Evolutionary conservation across 305 asterid species (phyloP).

Genomic region (Galium porrigens): DNA sequence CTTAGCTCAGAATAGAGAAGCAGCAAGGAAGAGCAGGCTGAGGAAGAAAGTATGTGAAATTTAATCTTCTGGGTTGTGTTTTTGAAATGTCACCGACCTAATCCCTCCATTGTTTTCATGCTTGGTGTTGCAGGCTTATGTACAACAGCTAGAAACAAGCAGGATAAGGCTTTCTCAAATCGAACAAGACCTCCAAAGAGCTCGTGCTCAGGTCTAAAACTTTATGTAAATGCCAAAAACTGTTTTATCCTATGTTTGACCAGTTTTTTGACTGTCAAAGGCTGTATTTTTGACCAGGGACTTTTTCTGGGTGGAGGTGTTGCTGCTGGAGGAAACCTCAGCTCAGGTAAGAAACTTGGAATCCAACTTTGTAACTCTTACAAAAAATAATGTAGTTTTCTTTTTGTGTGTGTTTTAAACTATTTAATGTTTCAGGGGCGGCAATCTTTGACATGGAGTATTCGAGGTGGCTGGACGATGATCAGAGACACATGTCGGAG

Average conservation of each 20-base stretch:
- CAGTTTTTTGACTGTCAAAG: not conserved
- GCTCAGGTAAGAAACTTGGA: conserved; percentile 47
- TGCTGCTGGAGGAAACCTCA: conserved; percentile 45
- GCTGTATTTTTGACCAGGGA: conserved; percentile 34
- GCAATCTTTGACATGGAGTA: conserved; percentile 87
- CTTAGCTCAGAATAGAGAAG: conserved; percentile 96
- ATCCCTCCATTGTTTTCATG: not conserved
- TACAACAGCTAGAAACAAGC: conserved; percentile 87
- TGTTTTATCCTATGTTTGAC: conserved; percentile 1
- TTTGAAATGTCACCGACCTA: conserved; percentile 9
- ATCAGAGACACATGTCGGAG: conserved; percentile 64
- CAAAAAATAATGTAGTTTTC: no score
- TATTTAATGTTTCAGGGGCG: conserved; percentile 33
- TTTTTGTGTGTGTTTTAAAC: no score
- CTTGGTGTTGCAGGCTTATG: conserved; percentile 50
- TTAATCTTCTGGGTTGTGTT: not conserved
- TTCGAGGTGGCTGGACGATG: conserved; percentile 83
- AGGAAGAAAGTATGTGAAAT: conserved; percentile 58
- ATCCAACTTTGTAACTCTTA: conserved; percentile 3
- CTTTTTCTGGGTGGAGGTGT: conserved; percentile 67
- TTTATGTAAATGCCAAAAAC: not conserved
- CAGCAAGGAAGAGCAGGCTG: conserved; percentile 90
- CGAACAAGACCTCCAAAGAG: conserved; percentile 85
- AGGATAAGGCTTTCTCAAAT: conserved; percentile 76
- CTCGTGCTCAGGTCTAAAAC: conserved; percentile 59